Evolutionary conservation across 192 early-diverging fungal species (phyloP).

Genomic region (Linnemannia elongata): DNA sequence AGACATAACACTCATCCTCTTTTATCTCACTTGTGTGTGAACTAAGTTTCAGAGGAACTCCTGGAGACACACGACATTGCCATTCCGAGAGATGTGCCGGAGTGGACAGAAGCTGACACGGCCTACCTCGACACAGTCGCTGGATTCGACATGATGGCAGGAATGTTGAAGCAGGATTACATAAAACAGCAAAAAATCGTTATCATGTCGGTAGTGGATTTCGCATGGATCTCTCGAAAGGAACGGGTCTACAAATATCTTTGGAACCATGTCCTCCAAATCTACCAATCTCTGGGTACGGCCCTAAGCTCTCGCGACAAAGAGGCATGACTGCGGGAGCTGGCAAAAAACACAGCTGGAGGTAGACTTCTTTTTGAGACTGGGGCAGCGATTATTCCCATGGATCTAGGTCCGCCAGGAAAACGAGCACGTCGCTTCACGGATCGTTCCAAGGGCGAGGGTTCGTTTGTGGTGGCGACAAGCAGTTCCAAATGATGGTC

Average conservation of each 20-base stretch:
- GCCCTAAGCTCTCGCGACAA: neutral
- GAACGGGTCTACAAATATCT: constrained; percentile 10
- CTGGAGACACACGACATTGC: constrained; percentile 25
- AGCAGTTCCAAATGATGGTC: constrained; percentile 53
- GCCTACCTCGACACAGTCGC: constrained; percentile 3
- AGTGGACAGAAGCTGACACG: constrained; percentile 1
- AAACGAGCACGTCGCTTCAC: neutral
- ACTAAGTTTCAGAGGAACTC: constrained; percentile 20
- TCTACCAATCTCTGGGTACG: neutral
- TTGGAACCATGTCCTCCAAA: constrained; percentile 16
- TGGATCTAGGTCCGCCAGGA: constrained; percentile 1
- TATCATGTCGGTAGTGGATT: neutral
- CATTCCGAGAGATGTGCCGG: constrained; percentile 22
- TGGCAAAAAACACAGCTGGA: neutral
- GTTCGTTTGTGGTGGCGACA: constrained; percentile 60
- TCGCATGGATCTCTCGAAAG: neutral
- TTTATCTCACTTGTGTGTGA: too few species aligned
- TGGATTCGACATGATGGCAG: constrained; percentile 17
- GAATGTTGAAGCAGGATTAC: constrained; percentile 10
- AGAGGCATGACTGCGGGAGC: neutral
- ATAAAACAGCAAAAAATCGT: neutral
- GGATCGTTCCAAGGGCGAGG: constrained; percentile 20
- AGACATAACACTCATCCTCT: neutral
- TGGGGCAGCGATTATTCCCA: constrained; percentile 14
- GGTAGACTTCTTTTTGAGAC: constrained; percentile 5